A percentile compares a stretch with the other conserved stretches of the same genome.
These are phyloP conservation scores for Pseudogymnoascus sp. DNA, from an alignment of 2,329 filamentous ascomycete species.

Conservation along the genomic window DNA sequence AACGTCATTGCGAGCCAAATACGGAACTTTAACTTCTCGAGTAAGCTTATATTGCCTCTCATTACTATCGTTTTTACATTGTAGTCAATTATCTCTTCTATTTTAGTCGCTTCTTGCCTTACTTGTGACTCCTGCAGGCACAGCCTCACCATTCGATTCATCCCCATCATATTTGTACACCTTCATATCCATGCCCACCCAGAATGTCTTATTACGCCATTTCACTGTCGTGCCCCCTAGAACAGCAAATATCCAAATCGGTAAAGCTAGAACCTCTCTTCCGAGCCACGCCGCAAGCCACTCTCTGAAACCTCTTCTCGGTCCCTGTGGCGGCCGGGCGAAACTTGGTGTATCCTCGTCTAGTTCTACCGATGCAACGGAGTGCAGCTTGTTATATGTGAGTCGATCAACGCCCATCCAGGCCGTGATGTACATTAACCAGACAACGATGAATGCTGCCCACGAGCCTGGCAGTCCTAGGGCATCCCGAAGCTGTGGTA, in stretches of 20 bases:
- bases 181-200: conserved; percentile 75
- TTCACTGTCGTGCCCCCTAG: conserved; percentile 78
- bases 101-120: background rate
- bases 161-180: conserved; percentile 52
- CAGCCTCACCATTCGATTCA: background rate
- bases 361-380: conserved; percentile 59
- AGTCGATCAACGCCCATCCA: conserved; percentile 75
- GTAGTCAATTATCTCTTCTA: conserved; percentile 1
- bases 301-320: conserved; percentile 51
- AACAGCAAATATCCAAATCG: conserved; percentile 86
- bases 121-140: background rate
- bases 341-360: conserved; percentile 71
- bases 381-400: conserved; percentile 68
- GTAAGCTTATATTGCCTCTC: background rate
- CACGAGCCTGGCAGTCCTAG: conserved; percentile 58
- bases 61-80: conserved; percentile 1
- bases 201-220: conserved; percentile 80
- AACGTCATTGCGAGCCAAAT: background rate
- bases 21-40: background rate
- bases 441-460: conserved; percentile 56
- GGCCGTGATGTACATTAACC: conserved; percentile 53
- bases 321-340: conserved; percentile 54
- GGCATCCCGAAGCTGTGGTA: conserved; percentile 53
- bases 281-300: conserved; percentile 83
- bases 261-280: conserved; percentile 72